Percentiles rank a stretch among this genome's conserved stretches.
Evolutionary conservation across 768 basidiomycete species (phyloP).

Genomic region (Leucosporidium creatinivorum): DNA sequence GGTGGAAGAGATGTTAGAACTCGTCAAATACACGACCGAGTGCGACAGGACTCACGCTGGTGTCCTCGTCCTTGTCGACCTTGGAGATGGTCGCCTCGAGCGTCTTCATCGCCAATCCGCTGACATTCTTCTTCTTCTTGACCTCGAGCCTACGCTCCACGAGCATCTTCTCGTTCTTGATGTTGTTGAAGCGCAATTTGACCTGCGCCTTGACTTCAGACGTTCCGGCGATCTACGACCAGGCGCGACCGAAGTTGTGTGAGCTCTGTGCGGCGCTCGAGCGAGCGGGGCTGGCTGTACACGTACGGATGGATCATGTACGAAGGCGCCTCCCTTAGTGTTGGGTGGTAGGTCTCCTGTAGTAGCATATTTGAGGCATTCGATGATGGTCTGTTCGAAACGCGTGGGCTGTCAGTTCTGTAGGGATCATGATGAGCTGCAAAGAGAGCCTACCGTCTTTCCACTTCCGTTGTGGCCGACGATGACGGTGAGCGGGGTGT

Average conservation of each 20-base stretch:
- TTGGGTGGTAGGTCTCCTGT: conserved; percentile 97
- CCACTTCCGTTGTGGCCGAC: conserved; percentile 98
- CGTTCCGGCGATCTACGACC: conserved; percentile 76
- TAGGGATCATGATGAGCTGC: not conserved
- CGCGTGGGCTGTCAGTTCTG: not conserved
- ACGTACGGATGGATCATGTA: conserved; percentile 68
- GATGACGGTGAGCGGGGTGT: conserved; percentile 93
- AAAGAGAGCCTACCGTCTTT: conserved; percentile 57
- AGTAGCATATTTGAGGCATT: conserved; percentile 97
- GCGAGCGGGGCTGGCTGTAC: not conserved
- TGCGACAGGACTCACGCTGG: conserved; percentile 37
- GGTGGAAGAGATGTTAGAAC: no score
- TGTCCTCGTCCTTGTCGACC: conserved; percentile 59
- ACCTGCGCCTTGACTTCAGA: conserved; percentile 99
- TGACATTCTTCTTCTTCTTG: conserved; percentile 68
- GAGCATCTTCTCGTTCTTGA: conserved; percentile 82
- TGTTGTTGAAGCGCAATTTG: conserved; percentile 82
- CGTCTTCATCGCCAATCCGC: conserved; percentile 87
- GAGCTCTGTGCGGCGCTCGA: conserved; percentile 45
- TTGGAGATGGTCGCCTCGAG: conserved; percentile 80
- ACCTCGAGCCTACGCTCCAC: conserved; percentile 86
- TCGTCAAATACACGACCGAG: no score
- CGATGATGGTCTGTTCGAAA: conserved; percentile 69
- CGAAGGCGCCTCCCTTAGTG: conserved; percentile 94
- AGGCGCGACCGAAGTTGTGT: not conserved